Base-by-base conservation (phyloP, 1,284 basidiomycete genomes). In the Dichomitus squalens region DNA sequence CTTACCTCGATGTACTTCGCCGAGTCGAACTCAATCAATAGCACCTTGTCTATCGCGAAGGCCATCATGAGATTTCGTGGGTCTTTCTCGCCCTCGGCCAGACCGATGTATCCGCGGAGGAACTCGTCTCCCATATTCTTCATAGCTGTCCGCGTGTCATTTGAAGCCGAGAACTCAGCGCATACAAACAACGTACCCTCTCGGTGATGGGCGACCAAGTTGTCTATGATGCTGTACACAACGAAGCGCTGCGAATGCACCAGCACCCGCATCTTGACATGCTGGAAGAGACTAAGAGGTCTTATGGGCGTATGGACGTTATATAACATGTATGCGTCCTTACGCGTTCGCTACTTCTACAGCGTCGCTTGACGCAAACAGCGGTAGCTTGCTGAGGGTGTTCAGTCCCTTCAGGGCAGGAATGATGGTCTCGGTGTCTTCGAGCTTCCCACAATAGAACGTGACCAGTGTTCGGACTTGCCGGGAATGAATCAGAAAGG, bases 51-150 rank as follows among this genome's bases (percentile, higher is more conserved):
- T 57, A 99, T 92, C 12, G 90, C 87, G 72, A 99, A 99, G 4
- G 93, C 90, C 7, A 96, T 72, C 64, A 98, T 81, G 7, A 99
- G 80, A 73, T 99, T 99, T 27, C 97, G 82, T 23, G 97, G 97
- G 72, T 99, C 97, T 70, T 99, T 99, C 74, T 99, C 97, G 23
- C 96, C 96, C 57, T 96, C 90, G 1, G 89, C 95, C 27, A 98
- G 75, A 53, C 73, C 75, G 49, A 90, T 82, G 72, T 98, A 99
- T 38, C 88, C 86, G 16, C 78, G 74, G 27, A 98, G 65, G 71
- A 99, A 92, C 14, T 81, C 81, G 36, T 84, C 77, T 1, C 88
- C 88, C 79, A 94, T 84, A 4, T 72, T 75, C 70, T 90, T 90
- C 39, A 97, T 73, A 18, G 85, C 92, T 87, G 62, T 40, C 7